Base-by-base conservation (phyloP, 2,329 filamentous ascomycete species). In the Pyrenochaeta sp. region DNA sequence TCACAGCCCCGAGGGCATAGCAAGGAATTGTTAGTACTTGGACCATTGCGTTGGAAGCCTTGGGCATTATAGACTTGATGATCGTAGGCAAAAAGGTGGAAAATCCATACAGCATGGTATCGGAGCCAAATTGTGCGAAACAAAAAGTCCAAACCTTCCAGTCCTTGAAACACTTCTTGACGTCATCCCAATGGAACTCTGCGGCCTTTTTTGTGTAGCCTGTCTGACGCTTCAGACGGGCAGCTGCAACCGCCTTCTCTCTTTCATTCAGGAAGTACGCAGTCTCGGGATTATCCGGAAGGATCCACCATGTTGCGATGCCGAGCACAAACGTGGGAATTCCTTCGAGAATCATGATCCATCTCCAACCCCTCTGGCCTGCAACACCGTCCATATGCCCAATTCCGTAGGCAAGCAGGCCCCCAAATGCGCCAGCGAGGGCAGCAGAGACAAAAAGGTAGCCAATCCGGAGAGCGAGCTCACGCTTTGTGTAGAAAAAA, bases 41-140 rank as follows among this genome's bases (percentile, higher is more conserved):
- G 5, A 91, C 85, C 66, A 90, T 81, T 0, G 89, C 84, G 0
- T 79, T 79, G 0, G 84, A 81, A 79, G 89, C 91, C 2, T 68
- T 70, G 1, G 78, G 76, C 2, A 89, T 87, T 45, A 93, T 83
- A 3, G 83, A 86, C 36, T 85, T 80, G 71, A 94, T 91, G 60
- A 94, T 93, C 4, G 89, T 92, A 0, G 90, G 90, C 39, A 94
- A 76, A 68, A 93, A 93, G 0, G 89, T 92, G 44, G 86, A 89
- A 73, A 87, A 92, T 4, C 90, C 89, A 66, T 93, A 93, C 0
- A 93, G 80, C 85, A 92, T 90, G 1, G 87, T 90, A 66, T 92
- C 89, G 14, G 83, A 82, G 4, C 89, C 88, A 67, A 92, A 92
- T 70, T 91, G 88, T 4, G 81, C 88, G 32, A 86, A 72, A 58